Evolutionary conservation across 306 rosid species (phyloP), one percentile per base, ranked within the genome.

Genomic region (Medicago ruthenica): DNA sequence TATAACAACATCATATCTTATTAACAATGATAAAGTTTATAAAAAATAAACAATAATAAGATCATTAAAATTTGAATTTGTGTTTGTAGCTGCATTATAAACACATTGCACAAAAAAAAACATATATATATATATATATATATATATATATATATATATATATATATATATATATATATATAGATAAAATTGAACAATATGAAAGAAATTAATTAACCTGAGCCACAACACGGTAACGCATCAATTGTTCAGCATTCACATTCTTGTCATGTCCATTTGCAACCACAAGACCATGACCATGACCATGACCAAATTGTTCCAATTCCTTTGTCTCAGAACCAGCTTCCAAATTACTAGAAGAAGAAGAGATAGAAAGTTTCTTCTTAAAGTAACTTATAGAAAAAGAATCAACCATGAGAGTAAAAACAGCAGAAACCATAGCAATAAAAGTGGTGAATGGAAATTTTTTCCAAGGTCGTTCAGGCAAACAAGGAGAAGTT

Each of bases 391-490:
- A 74, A 55, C 85, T 70, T 75, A 87, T 70, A 0, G 87, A 87
- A 48, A 87, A 74, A 2, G 96, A 87, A 78, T 92, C 97, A 16
- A 88, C 70, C 85, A 82, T 73, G 10, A 92, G 82, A 70, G 91
- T 88, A 12, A 83, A 59, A 45, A 87, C 8, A 0, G 96, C 90
- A 0, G 96, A 67, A 4, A 92, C 53, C 96, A 90, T 90, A 2
- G 96, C 91, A 8, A 88, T 60, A 45, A 87, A 89, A 0, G 89
- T 80, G 2, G 96, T 80, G 82, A 88, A 92, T 0, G 96, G 93
- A 16, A 87, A 91, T 48, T 75, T 81, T 0, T 40, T 85, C 92
- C 97, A 91, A 0, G 93, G 96, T 1, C 11, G 39, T 13, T 80
- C 42, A 0, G 96, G 96, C 80, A 90, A 73, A 20, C 96, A 92